A percentile compares a stretch with the other conserved stretches of the same genome.
Evolutionary conservation across 768 basidiomycete genomes (phyloP).

Genomic region (Tremella mesenterica): DNA sequence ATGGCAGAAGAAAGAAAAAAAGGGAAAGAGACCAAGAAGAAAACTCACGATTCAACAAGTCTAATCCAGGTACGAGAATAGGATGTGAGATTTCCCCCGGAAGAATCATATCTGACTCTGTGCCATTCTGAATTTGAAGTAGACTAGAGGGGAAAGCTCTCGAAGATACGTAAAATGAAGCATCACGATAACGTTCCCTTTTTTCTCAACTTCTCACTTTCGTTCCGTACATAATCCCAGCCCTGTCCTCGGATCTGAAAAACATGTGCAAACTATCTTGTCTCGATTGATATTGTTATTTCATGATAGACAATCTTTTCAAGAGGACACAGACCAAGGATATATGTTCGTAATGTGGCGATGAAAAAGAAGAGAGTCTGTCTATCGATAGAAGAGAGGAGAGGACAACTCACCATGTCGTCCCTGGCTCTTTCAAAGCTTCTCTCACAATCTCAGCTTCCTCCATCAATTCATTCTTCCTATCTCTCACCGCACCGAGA

Average conservation of each 20-base stretch:
- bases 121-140: slow-evolving; percentile 50
- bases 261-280: too few relatives aligned
- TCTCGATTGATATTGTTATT: too few relatives aligned
- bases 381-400: too few relatives aligned
- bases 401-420: slow-evolving; percentile 5
- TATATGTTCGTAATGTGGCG: too few relatives aligned
- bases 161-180: slow-evolving; percentile 71
- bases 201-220: neutral
- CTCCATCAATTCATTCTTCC: slow-evolving; percentile 56
- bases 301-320: neutral
- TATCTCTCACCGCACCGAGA: slow-evolving; percentile 64
- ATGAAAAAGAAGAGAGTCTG: slow-evolving; percentile 1
- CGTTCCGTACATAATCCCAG: too few relatives aligned
- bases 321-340: neutral
- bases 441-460: slow-evolving; percentile 36
- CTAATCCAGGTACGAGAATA: slow-evolving; percentile 76
- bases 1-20: neutral
- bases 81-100: slow-evolving; percentile 50
- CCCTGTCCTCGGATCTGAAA: too few relatives aligned
- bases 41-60: slow-evolving; percentile 61
- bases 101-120: slow-evolving; percentile 10
- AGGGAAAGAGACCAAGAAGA: neutral
- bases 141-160: slow-evolving; percentile 83
- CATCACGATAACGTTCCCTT: slow-evolving; percentile 65
- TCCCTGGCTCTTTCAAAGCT: neutral